Evolutionary conservation across 139 green algal genomes (phyloP), one percentile per base, ranked within the genome.

Genomic region (Asterochloris sp.): DNA sequence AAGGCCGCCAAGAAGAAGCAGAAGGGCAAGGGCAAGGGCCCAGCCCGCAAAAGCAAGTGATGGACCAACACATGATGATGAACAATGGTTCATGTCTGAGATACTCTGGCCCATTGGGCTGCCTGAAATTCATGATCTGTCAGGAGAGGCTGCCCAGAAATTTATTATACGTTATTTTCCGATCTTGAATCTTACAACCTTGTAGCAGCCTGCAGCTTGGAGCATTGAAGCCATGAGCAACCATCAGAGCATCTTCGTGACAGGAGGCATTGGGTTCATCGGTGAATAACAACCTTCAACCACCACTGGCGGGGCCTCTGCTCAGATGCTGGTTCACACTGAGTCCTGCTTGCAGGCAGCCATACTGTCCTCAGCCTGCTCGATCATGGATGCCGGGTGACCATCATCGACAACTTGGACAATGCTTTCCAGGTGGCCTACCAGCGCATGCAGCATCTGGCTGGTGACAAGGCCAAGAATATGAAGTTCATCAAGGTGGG

Each of bases 331-430:
- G 38, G 26, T 27, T 0, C 12, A 28, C 62, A 29, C 0, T 73
- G 19, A 24, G 29, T 62, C 12, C 13, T 17, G 21, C 62, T n/a
- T 61, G 73, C 91, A 95, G 96, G 91, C 23, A 96, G 89, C 78
- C 96, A 99, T 88, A 98, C 96, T 6, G 91, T 92, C 11, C 85
- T 98, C 66, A 84, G 82, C 61, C 87, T 99, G 66, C 84, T 98
- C 74, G 90, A 98, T 23, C 80, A 94, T 78, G 95, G 92, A 15
- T 94, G 89, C 82, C 91, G 84, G 6, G 94, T 98, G 13, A 92
- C 90, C 16, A 87, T 98, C 13, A 92, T 98, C 13, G 96, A 99
- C 89, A 98, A 98, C 89, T 84, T 97, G 16, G 92, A 94, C 87
- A 98, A 98, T 88, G 95, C 91, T 21, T 98, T 95, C 74, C 71